Base-by-base conservation (phyloP, 805 yeast species). In the Ogataea nitratoaversa region DNA sequence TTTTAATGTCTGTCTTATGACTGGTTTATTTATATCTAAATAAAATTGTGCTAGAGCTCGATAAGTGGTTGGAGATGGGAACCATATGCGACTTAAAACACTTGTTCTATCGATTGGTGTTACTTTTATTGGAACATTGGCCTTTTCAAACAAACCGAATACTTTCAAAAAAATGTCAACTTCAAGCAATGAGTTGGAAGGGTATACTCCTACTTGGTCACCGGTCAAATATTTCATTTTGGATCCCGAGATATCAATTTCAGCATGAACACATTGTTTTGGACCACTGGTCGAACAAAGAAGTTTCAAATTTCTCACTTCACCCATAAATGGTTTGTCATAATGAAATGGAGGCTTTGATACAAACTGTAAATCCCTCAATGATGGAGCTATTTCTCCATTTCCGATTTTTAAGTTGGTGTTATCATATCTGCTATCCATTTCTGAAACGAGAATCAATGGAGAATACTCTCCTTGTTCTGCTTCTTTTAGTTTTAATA, bases 151-250 rank as follows among this genome's bases (percentile, higher is more conserved):
- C 42, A 89, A 67, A 18, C 76, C 80, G 46, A 89, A 76, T 2
- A 82, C 78, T 34, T 66, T 49, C 39, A 83, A 63, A 54, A 90
- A 84, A 32, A 70, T 63, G 8, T 70, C 70, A 23, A 89, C 81
- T 50, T 84, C 80, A 52, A 74, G 82, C 48, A 73, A 64, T 4
- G 86, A 65, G 64, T 91, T 91, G 18, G 85, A 81, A 22, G 96
- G 88, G 85, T 95, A 84, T 36, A 91, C 68, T 14, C 95, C 97
- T 41, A 91, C 66, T 65, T 91, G 97, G 60, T 91, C 98, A 57
- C 98, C 98, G 3, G 97, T 87, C 34, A 86, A 68, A 62, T 90
- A 91, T 50, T 79, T 78, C 54, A 91, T 68, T 52, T 79, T 79
- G 4, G 89, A 74, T 16, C 68, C 75, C 1, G 82, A 66, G 16